Conservation (phyloP, 495 filamentous ascomycete genomes). For the Tuber brumale region DNA sequence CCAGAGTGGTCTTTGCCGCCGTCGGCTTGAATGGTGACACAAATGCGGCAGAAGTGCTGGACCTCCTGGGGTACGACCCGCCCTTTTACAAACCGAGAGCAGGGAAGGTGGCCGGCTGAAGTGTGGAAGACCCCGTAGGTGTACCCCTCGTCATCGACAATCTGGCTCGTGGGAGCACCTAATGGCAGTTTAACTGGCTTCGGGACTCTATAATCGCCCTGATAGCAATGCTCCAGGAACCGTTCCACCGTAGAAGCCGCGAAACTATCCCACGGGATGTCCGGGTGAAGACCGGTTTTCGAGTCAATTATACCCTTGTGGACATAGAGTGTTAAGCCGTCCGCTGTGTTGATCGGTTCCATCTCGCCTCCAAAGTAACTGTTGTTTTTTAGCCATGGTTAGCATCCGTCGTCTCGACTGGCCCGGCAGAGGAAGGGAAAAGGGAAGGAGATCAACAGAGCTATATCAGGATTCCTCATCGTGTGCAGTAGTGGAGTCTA, state of each 20-base stretch:
- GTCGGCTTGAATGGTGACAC: too few relatives aligned
- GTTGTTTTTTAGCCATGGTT: neutral
- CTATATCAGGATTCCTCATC: neutral
- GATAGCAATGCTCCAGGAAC: conserved; percentile 86
- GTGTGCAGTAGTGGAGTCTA: neutral
- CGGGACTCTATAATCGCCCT: conserved; percentile 57
- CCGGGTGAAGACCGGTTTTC: neutral
- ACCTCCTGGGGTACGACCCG: neutral
- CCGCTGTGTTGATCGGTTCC: neutral
- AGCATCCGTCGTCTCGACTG: neutral
- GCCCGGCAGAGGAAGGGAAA: neutral
- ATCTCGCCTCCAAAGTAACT: neutral
- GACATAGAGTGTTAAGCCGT: neutral
- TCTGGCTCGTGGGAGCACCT: neutral
- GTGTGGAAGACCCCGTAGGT: neutral
- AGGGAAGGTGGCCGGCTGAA: too few relatives aligned
- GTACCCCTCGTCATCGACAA: neutral
- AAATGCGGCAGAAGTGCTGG: too few relatives aligned
- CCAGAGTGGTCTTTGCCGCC: neutral
- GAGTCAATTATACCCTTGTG: neutral
- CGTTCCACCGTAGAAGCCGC: conserved; percentile 56
- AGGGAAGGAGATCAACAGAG: neutral
- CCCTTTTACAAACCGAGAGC: neutral
- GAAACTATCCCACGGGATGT: neutral
- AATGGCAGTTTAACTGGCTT: neutral